Evolutionary conservation across 768 basidiomycete genomes (phyloP), one percentile per base, ranked within the genome.

Genomic region (Pholiota conissans): DNA sequence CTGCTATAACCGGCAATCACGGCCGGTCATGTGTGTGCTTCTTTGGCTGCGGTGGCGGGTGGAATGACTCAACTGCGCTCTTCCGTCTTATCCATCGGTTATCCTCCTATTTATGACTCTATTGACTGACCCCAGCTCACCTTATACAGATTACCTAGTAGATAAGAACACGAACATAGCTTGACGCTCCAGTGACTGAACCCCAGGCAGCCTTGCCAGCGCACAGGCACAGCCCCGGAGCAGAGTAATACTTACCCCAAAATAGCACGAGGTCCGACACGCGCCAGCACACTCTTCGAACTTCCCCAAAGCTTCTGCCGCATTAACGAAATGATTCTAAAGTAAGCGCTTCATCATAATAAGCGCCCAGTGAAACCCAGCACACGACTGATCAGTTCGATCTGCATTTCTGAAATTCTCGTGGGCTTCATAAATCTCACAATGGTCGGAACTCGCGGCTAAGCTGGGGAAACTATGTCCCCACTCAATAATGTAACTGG

Each of bases 31-130:
- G 27, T 63, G 37, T 62, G 57, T 10, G 34, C 40, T 1, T 65
- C n/a, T 65, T 65, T 65, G 61, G 53, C 34, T 10, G 39, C 49
- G 16, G 63, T 65, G 63, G 61, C 63, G 63, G 57, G 58, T 47
- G 48, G 46, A 50, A 46, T 65, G 63, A 65, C 63, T 65, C 63
- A 47, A 60, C 46, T 40, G 40, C 32, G 42, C 53, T 24, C 42
- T 54, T 54, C 46, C 53, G 53, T 47, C 42, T 20, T n/a, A 37
- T 53, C 22, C 26, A n/a, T 28, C 8, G 18, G 24, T n/a, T 27
- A 40, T 30, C 11, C 53, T 45, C 22, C 42, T 45, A 45, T 45
- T 24, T 45, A 45, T 45, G 42, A 37, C 24, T 45, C 22, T 18
- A n/a, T 45, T 45, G 22, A 45, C 42, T 24, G 24, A 13, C 42